These are phyloP conservation scores for Blastobotrys mokoenaii DNA, from an alignment of 805 yeast genomes.

Conservation along the genomic window DNA sequence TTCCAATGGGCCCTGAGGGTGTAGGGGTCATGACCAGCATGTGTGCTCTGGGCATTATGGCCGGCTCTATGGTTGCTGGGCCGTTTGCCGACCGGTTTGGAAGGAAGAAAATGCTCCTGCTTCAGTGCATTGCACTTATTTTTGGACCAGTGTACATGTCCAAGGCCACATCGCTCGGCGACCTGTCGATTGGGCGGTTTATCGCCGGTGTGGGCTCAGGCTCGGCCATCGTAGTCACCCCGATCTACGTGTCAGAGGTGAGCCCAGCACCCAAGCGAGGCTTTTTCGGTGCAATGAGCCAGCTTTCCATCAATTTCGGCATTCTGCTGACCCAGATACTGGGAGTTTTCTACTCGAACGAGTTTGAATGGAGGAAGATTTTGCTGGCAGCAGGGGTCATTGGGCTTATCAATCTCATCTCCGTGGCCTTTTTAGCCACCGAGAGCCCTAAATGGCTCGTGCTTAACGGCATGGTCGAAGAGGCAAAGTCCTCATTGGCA, in stretches of 20 bases:
- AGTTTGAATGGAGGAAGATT: constrained; percentile 63
- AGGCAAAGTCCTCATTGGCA: constrained; percentile 34
- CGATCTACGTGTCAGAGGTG: constrained; percentile 72
- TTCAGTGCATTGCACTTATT: constrained; percentile 44
- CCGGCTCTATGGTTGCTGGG: constrained; percentile 67
- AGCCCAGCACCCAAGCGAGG: constrained; percentile 67
- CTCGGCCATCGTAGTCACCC: constrained; percentile 73
- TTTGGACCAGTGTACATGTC: constrained; percentile 60
- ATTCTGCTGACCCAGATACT: constrained; percentile 70
- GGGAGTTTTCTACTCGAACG: constrained; percentile 61
- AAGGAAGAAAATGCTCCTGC: constrained; percentile 43
- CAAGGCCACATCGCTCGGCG: constrained; percentile 34
- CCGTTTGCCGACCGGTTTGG: constrained; percentile 58
- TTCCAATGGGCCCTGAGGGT: constrained; percentile 37
- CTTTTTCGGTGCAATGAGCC: constrained; percentile 80
- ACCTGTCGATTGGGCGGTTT: constrained; percentile 59
- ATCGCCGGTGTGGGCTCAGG: constrained; percentile 86
- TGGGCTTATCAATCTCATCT: constrained; percentile 41
- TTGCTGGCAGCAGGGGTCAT: constrained; percentile 53
- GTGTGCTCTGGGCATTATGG: constrained; percentile 76
- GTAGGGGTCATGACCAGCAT: constrained; percentile 60
- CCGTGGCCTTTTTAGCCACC: constrained; percentile 33
- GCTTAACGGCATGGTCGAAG: constrained; percentile 35
- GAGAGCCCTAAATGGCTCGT: constrained; percentile 86
- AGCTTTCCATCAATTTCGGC: constrained; percentile 78